Base-by-base conservation (phyloP, 2,329 filamentous ascomycete genomes). In the Monosporascus cannonballus region DNA sequence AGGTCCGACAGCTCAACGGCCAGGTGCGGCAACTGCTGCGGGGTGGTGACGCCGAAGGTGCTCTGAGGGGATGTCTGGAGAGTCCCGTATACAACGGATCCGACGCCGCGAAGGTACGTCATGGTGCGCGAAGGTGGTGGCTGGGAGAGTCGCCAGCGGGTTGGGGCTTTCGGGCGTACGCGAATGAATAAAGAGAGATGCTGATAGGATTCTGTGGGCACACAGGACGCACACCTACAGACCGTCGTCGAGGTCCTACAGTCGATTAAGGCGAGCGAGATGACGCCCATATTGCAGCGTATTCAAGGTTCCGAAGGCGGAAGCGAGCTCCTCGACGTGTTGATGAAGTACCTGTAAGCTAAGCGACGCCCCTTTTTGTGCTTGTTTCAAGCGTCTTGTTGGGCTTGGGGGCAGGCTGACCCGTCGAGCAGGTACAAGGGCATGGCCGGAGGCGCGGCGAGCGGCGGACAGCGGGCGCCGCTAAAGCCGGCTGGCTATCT, bases 261-360 rank as follows among this genome's bases (percentile, higher is more conserved):
- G 72, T 94, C 90, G 20, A 97, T 97, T 74, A 92, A 96, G 70
- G 91, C 94, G 67, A 89, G 89, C 63, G 94, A 99, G 63, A 97
- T 97, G 89, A 90, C 86, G 58, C 88, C 90, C 15, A 84, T 97
- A 65, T 77, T 99, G 61, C 84, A 86, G 72, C 83, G 85, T 53
- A 87, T 97, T 65, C 91, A 94, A 73, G 77, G 76, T 54, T 84
- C 86, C 11, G 83, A 88, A 49, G 89, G 89, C 56, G 94, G 94
- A 27, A 84, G 83, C 56, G 94, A 97, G 73, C 80, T 89, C 56
- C 76, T 96, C 61, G 94, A 99, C 71, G 90, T 93, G 49, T 76
- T 99, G 70, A 96, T 96, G 89, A 99, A 99, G 77, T 99, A 96
- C 74, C 78, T 96, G 85, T 96, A 83, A 66, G 20, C 11, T 11